These are phyloP conservation scores for Penicillium riverlandense DNA, from an alignment of 495 filamentous ascomycete species.

Conservation along the genomic window DNA sequence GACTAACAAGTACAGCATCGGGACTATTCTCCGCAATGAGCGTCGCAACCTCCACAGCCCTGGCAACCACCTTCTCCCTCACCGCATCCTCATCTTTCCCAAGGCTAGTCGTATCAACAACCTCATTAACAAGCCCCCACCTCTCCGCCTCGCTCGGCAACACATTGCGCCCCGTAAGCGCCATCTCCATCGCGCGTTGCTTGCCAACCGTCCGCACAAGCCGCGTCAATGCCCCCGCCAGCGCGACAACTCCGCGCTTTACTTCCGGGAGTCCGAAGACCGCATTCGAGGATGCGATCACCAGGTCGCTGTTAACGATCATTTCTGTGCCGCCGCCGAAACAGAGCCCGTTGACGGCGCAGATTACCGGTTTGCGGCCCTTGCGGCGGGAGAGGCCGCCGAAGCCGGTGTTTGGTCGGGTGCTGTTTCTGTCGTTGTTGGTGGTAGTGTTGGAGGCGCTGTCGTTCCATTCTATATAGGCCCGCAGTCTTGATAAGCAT, in stretches of 20 bases:
- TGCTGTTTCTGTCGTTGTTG: conserved; percentile 5
- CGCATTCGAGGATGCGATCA: conserved; percentile 48
- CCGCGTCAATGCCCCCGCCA: conserved; percentile 67
- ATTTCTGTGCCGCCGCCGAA: conserved; percentile 75
- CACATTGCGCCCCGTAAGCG: conserved; percentile 56
- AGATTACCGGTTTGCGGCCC: conserved; percentile 57
- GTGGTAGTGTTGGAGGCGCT: conserved; percentile 7
- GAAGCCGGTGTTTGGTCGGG: conserved; percentile 23
- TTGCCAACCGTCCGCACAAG: conserved; percentile 58
- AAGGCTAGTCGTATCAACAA: conserved; percentile 49
- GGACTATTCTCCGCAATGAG: conserved; percentile 54
- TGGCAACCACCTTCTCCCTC: conserved; percentile 27
- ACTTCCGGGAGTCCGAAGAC: conserved; percentile 65
- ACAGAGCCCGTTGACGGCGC: conserved; percentile 65
- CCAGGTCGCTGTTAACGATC: conserved; percentile 64
- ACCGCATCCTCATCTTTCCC: conserved; percentile 19
- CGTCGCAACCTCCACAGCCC: conserved; percentile 45
- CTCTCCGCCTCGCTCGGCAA: conserved; percentile 48
- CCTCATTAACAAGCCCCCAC: conserved; percentile 68
- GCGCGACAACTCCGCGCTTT: conserved; percentile 61
- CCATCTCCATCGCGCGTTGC: conserved; percentile 72
- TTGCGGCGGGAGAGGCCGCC: conserved; percentile 39
- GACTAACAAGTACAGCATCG: conserved; percentile 63
- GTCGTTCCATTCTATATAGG: conserved; percentile 32
- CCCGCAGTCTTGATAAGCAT: conserved; percentile 2